A percentile compares a stretch with the other conserved stretches of the same genome.
Conservation (phyloP, 2,329 filamentous ascomycete genomes). For the Dactylonectria estremocensis region DNA sequence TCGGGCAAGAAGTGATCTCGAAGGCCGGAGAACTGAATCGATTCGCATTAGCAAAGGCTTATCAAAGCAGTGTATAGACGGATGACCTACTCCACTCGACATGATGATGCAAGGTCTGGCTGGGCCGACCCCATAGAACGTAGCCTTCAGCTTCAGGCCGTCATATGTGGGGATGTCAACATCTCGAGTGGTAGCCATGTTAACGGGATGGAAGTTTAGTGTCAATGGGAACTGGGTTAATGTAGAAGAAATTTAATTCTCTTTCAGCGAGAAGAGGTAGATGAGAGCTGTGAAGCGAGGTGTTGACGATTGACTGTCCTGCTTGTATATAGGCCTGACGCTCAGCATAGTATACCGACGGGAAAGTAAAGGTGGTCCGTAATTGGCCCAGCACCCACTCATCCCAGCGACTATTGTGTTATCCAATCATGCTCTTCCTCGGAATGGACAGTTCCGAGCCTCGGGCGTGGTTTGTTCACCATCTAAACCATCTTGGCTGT, state of each 20-base stretch:
- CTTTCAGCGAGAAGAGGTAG: not conserved
- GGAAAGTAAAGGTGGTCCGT: no score
- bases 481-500: no score
- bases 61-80: not conserved
- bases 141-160: not conserved
- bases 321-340: no score
- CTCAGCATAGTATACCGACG: no score
- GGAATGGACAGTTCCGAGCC: no score
- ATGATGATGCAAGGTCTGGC: not conserved
- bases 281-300: no score
- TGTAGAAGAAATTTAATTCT: not conserved
- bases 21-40: not conserved
- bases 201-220: not conserved
- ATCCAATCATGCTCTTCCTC: not conserved
- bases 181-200: not conserved
- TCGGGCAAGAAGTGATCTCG: not conserved
- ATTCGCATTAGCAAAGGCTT: not conserved
- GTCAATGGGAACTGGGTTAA: not conserved
- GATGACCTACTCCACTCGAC: not conserved
- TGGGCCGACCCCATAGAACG: not conserved
- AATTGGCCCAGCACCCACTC: no score
- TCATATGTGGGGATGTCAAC: not conserved
- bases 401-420: no score
- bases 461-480: no score
- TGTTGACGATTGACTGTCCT: no score